Evolutionary conservation across 2,329 filamentous ascomycete genomes (phyloP), one percentile per base, ranked within the genome.

Genomic region (Ascochyta fabae): DNA sequence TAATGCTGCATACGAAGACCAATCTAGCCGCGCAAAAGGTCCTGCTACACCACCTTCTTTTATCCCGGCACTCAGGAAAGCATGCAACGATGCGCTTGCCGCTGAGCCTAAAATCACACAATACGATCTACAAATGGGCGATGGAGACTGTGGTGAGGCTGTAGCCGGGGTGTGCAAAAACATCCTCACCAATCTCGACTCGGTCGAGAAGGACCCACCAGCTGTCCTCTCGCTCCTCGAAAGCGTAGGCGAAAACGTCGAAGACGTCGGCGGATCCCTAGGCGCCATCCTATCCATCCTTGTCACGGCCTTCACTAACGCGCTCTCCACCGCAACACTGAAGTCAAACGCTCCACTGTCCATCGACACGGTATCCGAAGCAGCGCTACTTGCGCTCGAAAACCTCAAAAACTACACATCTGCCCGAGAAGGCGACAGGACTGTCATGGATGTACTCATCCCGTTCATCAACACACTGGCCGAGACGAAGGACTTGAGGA

Each of bases 351-450:
- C 48, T 1, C 31, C 33, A 9, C 71, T 76, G 1, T 73, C 78
- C 3, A 55, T 77, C 61, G n/a, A 70, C 73, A 55, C 53, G 34
- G 68, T 79, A 6, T 78, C 72, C n/a, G 9, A 64, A 23, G 62
- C 83, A 7, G 81, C 80, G 0, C 67, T 77, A 0, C 69, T 79
- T 10, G 79, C 78, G 8, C 60, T 81, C 16, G 70, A 75, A 47
- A 79, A 79, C 49, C 54, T 81, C 40, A 77, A 78, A 59, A 73
- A 83, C 67, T 98, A 98, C 75, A 99, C 95, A 0, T 91, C 91
- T 0, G 95, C 95, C 0, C 84, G 88, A 24, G 88, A 89, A 0
- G 95, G 95, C 22, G 95, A 99, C 72, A 84, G 95, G 38, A 99
- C 95, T 0, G 81, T 98, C 16, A 85, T 98, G 49, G 95, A 99